Percentiles rank a stretch among this genome's conserved stretches.
Evolutionary conservation across 2,329 filamentous ascomycete genomes (phyloP).

Genomic region (Fusarium tricinctum): DNA sequence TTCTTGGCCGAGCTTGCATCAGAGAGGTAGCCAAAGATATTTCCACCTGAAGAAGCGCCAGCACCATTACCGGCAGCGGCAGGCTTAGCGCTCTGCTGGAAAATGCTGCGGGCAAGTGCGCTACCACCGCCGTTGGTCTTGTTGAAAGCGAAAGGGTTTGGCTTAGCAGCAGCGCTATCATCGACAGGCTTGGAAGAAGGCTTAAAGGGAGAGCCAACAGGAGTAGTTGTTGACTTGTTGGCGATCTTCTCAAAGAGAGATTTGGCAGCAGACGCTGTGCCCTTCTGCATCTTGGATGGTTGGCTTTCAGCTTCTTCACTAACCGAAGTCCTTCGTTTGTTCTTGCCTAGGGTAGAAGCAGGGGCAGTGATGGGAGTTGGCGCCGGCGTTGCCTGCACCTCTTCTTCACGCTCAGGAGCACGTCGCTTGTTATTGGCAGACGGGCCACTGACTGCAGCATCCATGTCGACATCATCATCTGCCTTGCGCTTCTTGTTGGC

Average conservation of each 20-base stretch:
- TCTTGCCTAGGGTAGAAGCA: constrained; percentile 58
- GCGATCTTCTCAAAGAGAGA: constrained; percentile 70
- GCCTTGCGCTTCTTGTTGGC: constrained; percentile 70
- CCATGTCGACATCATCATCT: constrained; percentile 62
- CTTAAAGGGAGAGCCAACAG: constrained; percentile 53
- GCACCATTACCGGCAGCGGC: constrained; percentile 32
- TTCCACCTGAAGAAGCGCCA: constrained; percentile 53
- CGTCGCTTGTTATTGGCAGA: constrained; percentile 64
- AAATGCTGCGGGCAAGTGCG: constrained; percentile 59
- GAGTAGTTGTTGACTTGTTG: constrained; percentile 61
- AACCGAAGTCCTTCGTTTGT: constrained; percentile 66
- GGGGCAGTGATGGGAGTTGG: constrained; percentile 48
- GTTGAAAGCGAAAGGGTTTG: constrained; percentile 53
- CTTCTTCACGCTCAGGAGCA: constrained; percentile 57
- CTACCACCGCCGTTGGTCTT: constrained; percentile 55
- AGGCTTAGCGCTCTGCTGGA: constrained; percentile 59
- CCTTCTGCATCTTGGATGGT: constrained; percentile 65
- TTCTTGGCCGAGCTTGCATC: constrained; percentile 68
- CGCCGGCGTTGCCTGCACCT: constrained; percentile 58
- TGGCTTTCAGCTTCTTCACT: constrained; percentile 63
- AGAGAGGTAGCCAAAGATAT: constrained; percentile 73
- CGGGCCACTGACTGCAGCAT: constrained; percentile 54
- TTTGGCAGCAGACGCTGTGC: constrained; percentile 67
- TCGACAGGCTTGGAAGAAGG: constrained; percentile 49
- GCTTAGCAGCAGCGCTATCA: constrained; percentile 50